Percentiles rank a stretch among this genome's conserved stretches.
Evolutionary conservation across 768 basidiomycete species (phyloP).

Genomic region (Candolleomyces eurysporus): DNA sequence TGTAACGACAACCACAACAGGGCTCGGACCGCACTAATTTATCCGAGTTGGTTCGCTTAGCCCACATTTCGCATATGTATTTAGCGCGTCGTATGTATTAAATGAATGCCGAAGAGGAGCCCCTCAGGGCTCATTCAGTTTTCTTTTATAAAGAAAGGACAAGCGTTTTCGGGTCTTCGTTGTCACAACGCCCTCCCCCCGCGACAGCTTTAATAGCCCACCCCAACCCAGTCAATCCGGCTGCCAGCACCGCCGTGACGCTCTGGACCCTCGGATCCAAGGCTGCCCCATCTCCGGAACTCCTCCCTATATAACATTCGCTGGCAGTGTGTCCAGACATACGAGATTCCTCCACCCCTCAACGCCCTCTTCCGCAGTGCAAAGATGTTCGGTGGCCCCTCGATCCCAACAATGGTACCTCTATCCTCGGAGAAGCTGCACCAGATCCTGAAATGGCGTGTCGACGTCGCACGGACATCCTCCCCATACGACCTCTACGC

Average conservation of each 20-base stretch:
- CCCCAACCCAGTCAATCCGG: no score
- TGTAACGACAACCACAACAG: no score
- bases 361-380: no score
- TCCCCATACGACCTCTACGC: not conserved
- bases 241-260: no score
- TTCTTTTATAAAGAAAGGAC: not conserved
- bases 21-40: not conserved
- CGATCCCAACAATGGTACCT: not conserved
- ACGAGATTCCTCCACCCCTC: no score
- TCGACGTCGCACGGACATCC: not conserved
- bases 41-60: not conserved
- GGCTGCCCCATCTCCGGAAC: no score
- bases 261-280: no score
- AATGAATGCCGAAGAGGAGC: conserved; percentile 5
- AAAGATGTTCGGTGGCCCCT: not conserved
- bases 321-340: no score
- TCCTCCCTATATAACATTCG: no score
- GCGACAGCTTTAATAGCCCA: no score
- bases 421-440: conserved; percentile 5
- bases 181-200: not conserved
- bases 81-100: not conserved
- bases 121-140: not conserved
- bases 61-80: not conserved
- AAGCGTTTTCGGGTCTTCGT: not conserved
- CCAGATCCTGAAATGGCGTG: conserved; percentile 1